Evolutionary conservation across 192 early-diverging fungal genomes (phyloP).

Genomic region (Neocallimastix lanati): DNA sequence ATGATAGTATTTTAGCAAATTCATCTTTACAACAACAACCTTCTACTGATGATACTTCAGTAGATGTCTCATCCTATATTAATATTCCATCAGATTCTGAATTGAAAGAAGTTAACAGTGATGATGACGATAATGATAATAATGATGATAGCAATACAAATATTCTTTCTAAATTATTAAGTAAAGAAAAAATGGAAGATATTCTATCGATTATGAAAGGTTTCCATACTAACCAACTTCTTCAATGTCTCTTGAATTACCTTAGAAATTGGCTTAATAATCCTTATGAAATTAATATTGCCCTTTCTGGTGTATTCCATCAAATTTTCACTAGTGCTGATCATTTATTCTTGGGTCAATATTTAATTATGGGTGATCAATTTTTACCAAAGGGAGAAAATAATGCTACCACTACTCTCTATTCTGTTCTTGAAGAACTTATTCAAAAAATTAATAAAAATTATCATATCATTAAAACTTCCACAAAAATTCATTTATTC

Average conservation of each 20-base stretch:
- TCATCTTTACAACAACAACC: too few relatives aligned
- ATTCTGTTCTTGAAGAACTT: neutral
- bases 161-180: too few relatives aligned
- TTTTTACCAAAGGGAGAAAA: too few relatives aligned
- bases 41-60: neutral
- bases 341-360: neutral
- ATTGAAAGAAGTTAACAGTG: too few relatives aligned
- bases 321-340: neutral
- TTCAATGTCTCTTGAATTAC: neutral
- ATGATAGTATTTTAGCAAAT: neutral
- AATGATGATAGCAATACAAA: too few relatives aligned
- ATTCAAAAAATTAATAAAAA: neutral
- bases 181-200: neutral
- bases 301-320: neutral
- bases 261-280: neutral
- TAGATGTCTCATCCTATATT: neutral
- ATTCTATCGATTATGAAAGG: neutral
- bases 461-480: neutral
- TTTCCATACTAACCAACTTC: neutral
- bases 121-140: too few relatives aligned
- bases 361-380: neutral
- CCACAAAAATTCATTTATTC: neutral
- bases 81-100: neutral
- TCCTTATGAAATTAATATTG: neutral
- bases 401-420: too few relatives aligned